Evolutionary conservation across 768 basidiomycete genomes (phyloP), one percentile per base, ranked within the genome.

Genomic region (Tremella fuciformis): DNA sequence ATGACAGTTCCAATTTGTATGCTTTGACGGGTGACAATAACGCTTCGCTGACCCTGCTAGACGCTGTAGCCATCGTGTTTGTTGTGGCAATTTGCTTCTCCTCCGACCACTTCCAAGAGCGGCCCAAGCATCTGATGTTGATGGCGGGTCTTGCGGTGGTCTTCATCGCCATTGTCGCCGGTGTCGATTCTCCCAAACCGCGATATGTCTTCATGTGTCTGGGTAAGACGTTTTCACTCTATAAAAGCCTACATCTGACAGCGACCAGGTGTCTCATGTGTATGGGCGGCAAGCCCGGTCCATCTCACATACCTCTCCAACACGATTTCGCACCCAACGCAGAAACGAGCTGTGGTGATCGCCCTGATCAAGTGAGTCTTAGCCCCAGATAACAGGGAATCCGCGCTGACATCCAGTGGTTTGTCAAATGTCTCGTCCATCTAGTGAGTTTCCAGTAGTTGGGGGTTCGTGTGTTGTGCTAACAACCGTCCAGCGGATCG

Each of bases 131-230:
- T 55, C 53, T 72, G 48, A 51, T 63, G 37, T 22, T 46, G 3
- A 50, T 64, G 8, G 58, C 62, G 24, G 50, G 9, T 1, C 6
- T 65, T 19, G 55, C 62, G 1, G 60, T 66, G 18, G 61, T 66
- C 8, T 71, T 57, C 16, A 64, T 75, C 38, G 60, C 63, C 37
- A 62, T 75, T 50, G 56, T 72, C 51, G 59, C 61, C 26, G 67
- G 53, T n/a, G 60, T 52, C 29, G 13, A 9, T 8, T 58, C 64
- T 50, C 54, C 52, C 38, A 50, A 60, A 6, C 60, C 70, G 13
- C 61, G 69, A 46, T 75, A 74, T 58, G 67, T 57, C 41, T 75
- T 75, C 63, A 49, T 71, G 8, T 58, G 65, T 47, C 58, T 74
- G 48, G 66, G 63, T 51, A 26, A 47, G 55, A 9, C 40, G 22